A percentile compares a stretch with the other conserved stretches of the same genome.
Conservation (phyloP, 192 early-diverging fungal genomes). For the Radiomyces spectabilis region DNA sequence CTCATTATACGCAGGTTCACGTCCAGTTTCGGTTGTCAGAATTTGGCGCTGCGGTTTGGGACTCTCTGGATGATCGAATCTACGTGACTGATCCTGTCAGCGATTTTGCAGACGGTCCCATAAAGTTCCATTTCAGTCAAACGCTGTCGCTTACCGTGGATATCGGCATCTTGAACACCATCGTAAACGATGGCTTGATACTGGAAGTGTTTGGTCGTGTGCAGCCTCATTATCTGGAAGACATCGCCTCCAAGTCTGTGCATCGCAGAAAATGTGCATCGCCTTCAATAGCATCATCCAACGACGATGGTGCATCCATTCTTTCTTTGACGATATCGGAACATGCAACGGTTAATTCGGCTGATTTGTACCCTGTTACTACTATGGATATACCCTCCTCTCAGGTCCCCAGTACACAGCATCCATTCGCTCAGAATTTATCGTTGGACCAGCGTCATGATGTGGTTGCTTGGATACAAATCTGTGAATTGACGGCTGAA, state of each 20-base stretch:
- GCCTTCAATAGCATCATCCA: too few relatives aligned
- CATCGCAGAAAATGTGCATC: too few relatives aligned
- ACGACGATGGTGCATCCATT: too few relatives aligned
- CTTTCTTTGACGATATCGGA: too few relatives aligned
- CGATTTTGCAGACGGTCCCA: constrained; percentile 38
- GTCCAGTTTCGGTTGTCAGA: constrained; percentile 59
- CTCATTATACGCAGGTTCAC: constrained; percentile 60
- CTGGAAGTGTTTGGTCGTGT: constrained; percentile 49
- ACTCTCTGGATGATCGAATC: too few relatives aligned
- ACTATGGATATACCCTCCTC: too few relatives aligned
- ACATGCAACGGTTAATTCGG: too few relatives aligned
- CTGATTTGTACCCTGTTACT: too few relatives aligned
- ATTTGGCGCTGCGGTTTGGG: constrained; percentile 37
- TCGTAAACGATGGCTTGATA: constrained; percentile 22
- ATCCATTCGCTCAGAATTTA: neutral
- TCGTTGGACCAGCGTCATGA: constrained; percentile 43
- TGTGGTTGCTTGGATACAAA: constrained; percentile 52
- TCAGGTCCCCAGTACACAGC: neutral
- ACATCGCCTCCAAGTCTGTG: neutral
- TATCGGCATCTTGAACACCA: constrained; percentile 11
- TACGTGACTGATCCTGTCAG: constrained; percentile 32
- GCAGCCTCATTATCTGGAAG: constrained; percentile 19
- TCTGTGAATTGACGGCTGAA: constrained; percentile 57
- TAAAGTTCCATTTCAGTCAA: constrained; percentile 50
- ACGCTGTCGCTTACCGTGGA: constrained; percentile 36